Evolutionary conservation across 1,139 yeast species (phyloP).

Genomic region (Pichiaceae sp.): DNA sequence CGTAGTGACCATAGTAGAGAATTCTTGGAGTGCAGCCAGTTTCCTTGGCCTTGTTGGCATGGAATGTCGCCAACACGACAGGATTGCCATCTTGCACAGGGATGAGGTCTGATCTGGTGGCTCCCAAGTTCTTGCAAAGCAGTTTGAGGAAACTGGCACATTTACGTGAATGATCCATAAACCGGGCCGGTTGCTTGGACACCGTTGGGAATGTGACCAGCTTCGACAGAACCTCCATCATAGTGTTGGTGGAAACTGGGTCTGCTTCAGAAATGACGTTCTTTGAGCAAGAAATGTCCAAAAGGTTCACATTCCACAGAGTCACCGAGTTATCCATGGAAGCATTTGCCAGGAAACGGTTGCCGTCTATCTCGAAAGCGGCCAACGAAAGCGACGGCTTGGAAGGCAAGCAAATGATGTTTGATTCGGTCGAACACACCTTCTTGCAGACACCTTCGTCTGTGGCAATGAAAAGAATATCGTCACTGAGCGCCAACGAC

Average conservation of each 20-base stretch:
- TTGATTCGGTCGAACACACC: slow-evolving; percentile 32
- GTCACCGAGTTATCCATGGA: slow-evolving; percentile 54
- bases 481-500: slow-evolving; percentile 43
- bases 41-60: slow-evolving; percentile 25
- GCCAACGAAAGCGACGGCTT: slow-evolving; percentile 20
- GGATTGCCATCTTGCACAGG: slow-evolving; percentile 79
- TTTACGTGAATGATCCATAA: slow-evolving; percentile 71
- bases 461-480: slow-evolving; percentile 49
- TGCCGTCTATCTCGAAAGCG: slow-evolving; percentile 14
- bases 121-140: slow-evolving; percentile 64
- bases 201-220: slow-evolving; percentile 70
- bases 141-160: slow-evolving; percentile 74
- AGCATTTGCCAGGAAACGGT: slow-evolving; percentile 39
- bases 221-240: slow-evolving; percentile 53
- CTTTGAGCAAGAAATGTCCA: slow-evolving; percentile 2
- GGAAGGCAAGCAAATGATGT: slow-evolving; percentile 32
- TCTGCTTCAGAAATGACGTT: slow-evolving; percentile 3
- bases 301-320: slow-evolving; percentile 42
- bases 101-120: slow-evolving; percentile 52
- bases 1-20: slow-evolving; percentile 93
- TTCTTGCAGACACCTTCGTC: slow-evolving; percentile 48
- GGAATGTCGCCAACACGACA: slow-evolving; percentile 67
- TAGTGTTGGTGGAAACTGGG: slow-evolving; percentile 39
- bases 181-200: slow-evolving; percentile 58
- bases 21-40: slow-evolving; percentile 28